Evolutionary conservation across 495 filamentous ascomycete genomes (phyloP).

Genomic region (Penicillium riverlandense): DNA sequence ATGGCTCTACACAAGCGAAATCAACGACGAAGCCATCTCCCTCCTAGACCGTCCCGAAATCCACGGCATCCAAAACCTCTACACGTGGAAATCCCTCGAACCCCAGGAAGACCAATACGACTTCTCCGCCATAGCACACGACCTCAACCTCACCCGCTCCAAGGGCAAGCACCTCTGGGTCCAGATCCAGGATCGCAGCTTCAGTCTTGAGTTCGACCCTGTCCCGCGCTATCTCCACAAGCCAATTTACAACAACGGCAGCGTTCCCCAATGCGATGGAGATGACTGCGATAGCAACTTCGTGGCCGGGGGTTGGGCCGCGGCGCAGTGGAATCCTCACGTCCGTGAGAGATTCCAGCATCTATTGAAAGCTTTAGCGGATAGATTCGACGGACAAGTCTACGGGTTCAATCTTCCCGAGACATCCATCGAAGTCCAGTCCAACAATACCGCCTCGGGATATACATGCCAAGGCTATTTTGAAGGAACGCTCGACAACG

Average conservation of each 20-base stretch:
- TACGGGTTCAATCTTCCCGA: conserved; percentile 2
- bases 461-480: conserved; percentile 1
- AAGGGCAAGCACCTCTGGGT: conserved; percentile 1
- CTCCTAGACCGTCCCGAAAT: conserved; percentile 1
- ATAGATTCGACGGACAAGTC: neutral
- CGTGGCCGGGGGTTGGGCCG: neutral
- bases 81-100: conserved; percentile 1
- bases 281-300: conserved; percentile 1
- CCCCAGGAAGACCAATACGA: neutral
- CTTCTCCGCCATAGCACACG: conserved; percentile 1
- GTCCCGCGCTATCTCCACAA: neutral
- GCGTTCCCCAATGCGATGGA: conserved; percentile 1
- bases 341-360: neutral
- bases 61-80: conserved; percentile 1
- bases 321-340: neutral
- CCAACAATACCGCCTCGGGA: neutral
- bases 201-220: neutral
- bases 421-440: neutral
- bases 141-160: neutral
- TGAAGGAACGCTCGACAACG: conserved; percentile 1
- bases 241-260: conserved; percentile 1
- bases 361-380: neutral
- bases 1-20: conserved; percentile 2
- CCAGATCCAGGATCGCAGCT: neutral
- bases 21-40: neutral